Conservation (phyloP, 2,329 filamentous ascomycete genomes). For the Penicillium sp. region DNA sequence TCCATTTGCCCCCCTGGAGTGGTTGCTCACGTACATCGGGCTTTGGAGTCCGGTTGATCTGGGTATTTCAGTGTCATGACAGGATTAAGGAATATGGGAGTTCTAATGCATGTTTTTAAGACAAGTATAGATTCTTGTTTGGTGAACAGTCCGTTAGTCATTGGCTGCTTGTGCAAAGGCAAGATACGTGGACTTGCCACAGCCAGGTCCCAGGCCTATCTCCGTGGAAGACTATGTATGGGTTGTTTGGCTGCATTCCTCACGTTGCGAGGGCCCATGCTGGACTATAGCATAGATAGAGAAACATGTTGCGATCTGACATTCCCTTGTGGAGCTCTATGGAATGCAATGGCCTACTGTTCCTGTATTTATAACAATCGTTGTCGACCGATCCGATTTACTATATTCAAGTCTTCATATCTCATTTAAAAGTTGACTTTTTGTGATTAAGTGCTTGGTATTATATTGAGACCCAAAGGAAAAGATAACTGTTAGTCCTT, state of each 20-base stretch:
- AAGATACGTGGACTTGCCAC: no score
- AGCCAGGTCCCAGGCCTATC: no score
- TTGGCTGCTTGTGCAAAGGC: no score
- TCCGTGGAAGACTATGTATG: background rate
- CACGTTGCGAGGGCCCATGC: constrained; percentile 20
- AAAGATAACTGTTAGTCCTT: constrained; percentile 5
- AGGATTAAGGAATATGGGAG: background rate
- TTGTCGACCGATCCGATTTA: background rate
- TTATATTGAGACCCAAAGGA: constrained; percentile 6
- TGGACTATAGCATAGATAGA: constrained; percentile 1
- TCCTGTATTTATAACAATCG: constrained; percentile 18
- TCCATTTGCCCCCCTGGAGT: constrained; percentile 1
- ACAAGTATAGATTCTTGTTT: no score
- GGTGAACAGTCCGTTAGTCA: no score
- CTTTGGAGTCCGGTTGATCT: background rate
- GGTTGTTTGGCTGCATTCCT: constrained; percentile 22
- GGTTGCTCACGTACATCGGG: background rate
- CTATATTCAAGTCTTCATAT: background rate
- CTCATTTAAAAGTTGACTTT: constrained; percentile 9
- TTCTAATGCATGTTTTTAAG: no score
- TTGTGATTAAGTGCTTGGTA: constrained; percentile 16
- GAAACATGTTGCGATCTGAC: constrained; percentile 17
- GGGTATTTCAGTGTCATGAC: no score
- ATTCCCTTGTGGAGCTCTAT: constrained; percentile 19
- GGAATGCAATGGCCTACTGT: constrained; percentile 15